phyloP scores from a whole-genome alignment of 768 basidiomycete genomes.

The Naematelia encephala region DNA sequence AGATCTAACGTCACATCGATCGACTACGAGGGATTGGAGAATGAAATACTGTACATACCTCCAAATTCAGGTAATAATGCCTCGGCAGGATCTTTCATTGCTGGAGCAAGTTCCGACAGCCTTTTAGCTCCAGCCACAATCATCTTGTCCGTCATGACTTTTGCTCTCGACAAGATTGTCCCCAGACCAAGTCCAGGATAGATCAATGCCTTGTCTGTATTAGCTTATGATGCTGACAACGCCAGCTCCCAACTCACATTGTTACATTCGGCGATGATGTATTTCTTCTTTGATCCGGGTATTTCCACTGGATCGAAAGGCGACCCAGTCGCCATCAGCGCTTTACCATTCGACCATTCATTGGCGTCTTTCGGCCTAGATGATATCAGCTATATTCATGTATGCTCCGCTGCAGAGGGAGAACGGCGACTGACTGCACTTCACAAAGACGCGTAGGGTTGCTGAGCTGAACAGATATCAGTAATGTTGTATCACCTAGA shows the following conservation, averaged over 20 bases:
- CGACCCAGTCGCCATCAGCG: slow-evolving; percentile 77
- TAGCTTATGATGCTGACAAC: background rate
- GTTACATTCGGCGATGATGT: slow-evolving; percentile 51
- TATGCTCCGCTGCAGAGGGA: background rate
- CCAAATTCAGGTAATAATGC: slow-evolving; percentile 66
- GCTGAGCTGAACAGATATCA: slow-evolving; percentile 54
- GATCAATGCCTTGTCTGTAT: slow-evolving; percentile 55
- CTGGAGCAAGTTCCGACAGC: slow-evolving; percentile 74
- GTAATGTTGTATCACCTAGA: background rate
- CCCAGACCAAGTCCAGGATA: slow-evolving; percentile 85
- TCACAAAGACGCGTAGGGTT: slow-evolving; percentile 78
- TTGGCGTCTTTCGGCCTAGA: slow-evolving; percentile 38
- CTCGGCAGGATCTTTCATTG: slow-evolving; percentile 63
- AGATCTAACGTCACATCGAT: background rate
- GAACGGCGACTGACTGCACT: slow-evolving; percentile 42
- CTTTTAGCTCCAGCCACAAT: slow-evolving; percentile 71
- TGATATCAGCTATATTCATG: slow-evolving; percentile 2
- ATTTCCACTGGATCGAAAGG: slow-evolving; percentile 68
- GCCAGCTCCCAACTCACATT: slow-evolving; percentile 33
- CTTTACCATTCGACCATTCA: slow-evolving; percentile 72
- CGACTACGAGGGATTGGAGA: background rate
- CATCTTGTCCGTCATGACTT: slow-evolving; percentile 74
- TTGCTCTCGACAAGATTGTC: slow-evolving; percentile 65
- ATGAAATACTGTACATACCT: slow-evolving; percentile 14
- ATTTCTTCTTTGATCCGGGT: slow-evolving; percentile 53